Conservation (phyloP, 108 stramenopile species). For the Fistulifera solaris region DNA sequence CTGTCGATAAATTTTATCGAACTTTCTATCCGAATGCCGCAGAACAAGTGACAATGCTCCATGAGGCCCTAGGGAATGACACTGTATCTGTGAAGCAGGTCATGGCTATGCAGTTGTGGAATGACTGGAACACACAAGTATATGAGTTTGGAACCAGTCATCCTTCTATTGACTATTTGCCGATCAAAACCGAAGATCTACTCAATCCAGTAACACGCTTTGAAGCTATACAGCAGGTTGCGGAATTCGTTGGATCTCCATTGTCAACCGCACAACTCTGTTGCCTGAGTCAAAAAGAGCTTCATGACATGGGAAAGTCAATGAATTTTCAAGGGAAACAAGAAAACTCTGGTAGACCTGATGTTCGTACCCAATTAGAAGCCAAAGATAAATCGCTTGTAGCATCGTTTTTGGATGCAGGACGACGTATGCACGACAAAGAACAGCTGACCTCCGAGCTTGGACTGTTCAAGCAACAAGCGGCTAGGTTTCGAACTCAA, state of each 20-base stretch:
- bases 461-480: not conserved
- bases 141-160: conserved; percentile 3
- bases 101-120: conserved; percentile 43
- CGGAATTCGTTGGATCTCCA: conserved; percentile 24
- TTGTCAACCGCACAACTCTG: conserved; percentile 16
- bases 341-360: too few species aligned
- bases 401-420: not conserved
- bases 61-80: not conserved
- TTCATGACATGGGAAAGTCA: conserved; percentile 26
- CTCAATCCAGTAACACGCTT: conserved; percentile 13
- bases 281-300: conserved; percentile 13
- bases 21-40: conserved; percentile 17
- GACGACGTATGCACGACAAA: too few species aligned
- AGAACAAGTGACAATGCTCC: not conserved
- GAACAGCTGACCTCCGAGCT: too few species aligned
- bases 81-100: not conserved
- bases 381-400: too few species aligned
- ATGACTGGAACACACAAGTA: conserved; percentile 41
- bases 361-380: conserved; percentile 2
- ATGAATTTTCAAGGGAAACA: too few species aligned
- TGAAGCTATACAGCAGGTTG: conserved; percentile 13
- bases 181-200: conserved; percentile 31
- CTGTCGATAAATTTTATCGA: conserved; percentile 64
- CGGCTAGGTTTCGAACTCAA: not conserved
- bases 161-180: conserved; percentile 14